Evolutionary conservation across 345 rosid species (phyloP).

Genomic region (Melaleuca quinquenervia): DNA sequence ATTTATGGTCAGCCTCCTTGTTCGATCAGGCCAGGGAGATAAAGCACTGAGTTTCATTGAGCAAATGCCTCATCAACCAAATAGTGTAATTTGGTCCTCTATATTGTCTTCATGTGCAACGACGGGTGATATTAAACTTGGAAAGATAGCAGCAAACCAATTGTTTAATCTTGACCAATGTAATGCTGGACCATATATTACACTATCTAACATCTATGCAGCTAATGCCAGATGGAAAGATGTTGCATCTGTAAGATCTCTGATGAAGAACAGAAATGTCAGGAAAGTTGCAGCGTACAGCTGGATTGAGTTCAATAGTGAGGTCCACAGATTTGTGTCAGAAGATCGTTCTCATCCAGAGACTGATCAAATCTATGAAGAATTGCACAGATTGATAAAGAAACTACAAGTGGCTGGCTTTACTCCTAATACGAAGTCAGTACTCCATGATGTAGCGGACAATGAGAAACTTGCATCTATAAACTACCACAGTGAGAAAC

Average conservation of each 20-base stretch:
- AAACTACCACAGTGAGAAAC: conserved; percentile 52
- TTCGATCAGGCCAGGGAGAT: conserved; percentile 28
- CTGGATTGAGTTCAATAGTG: conserved; percentile 39
- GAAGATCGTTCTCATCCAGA: conserved; percentile 47
- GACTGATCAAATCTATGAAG: conserved; percentile 25
- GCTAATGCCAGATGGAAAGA: conserved; percentile 48
- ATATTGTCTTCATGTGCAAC: conserved; percentile 32
- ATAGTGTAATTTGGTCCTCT: conserved; percentile 40
- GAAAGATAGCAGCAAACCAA: conserved; percentile 40
- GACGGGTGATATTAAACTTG: conserved; percentile 29
- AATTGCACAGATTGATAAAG: conserved; percentile 23
- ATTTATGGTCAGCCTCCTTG: conserved; percentile 45
- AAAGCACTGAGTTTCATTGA: conserved; percentile 31
- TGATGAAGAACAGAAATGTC: conserved; percentile 41
- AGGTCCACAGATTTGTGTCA: conserved; percentile 48
- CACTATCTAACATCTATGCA: conserved; percentile 54
- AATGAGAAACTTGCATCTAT: conserved; percentile 43
- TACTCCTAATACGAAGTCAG: conserved; percentile 26
- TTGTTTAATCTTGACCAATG: conserved; percentile 38
- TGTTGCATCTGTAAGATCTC: conserved; percentile 38
- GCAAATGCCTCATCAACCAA: conserved; percentile 33
- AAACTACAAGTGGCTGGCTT: conserved; percentile 36
- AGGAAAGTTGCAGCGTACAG: conserved; percentile 53
- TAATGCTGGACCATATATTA: conserved; percentile 47
- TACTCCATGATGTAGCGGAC: conserved; percentile 39